Percentiles rank a stretch among this genome's conserved stretches.
phyloP scores from a whole-genome alignment of 495 filamentous ascomycete species.

The Cercophora samala region DNA sequence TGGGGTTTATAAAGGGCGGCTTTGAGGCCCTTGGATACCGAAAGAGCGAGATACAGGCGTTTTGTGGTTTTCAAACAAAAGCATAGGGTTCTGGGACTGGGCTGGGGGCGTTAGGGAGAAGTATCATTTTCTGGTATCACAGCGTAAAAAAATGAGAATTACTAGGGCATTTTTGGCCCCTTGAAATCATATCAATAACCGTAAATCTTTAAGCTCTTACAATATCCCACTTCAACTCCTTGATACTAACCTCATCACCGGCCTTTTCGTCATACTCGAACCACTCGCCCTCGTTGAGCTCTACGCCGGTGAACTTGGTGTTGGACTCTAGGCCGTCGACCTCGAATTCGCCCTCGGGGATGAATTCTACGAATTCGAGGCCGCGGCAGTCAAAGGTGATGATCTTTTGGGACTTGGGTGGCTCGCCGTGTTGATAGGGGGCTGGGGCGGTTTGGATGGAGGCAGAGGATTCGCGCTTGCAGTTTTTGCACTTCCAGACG shows the following conservation, averaged over 20 bases:
- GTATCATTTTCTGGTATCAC: neutral
- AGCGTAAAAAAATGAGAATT: neutral
- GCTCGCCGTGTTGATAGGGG: conserved; percentile 63
- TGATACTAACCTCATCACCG: conserved; percentile 63
- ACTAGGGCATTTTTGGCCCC: neutral
- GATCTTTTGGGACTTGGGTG: conserved; percentile 70
- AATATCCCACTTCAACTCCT: conserved; percentile 86
- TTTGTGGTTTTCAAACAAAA: neutral
- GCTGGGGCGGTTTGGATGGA: conserved; percentile 68
- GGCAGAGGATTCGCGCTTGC: conserved; percentile 62
- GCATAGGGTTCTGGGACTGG: neutral
- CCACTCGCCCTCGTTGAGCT: conserved; percentile 80
- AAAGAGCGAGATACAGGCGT: neutral
- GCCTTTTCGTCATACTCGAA: conserved; percentile 61
- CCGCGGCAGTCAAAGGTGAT: conserved; percentile 91
- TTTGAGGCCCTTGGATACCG: neutral
- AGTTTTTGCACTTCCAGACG: conserved; percentile 95
- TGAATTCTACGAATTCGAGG: conserved; percentile 87
- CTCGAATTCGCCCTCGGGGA: conserved; percentile 88
- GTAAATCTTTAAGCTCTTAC: conserved; percentile 51
- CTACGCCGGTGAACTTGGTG: conserved; percentile 75
- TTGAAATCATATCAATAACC: neutral
- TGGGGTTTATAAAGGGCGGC: too few species aligned
- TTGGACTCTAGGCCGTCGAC: conserved; percentile 74
- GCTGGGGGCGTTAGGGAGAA: neutral